Evolutionary conservation across 768 basidiomycete species (phyloP).

Genomic region (Daedalea quercina): DNA sequence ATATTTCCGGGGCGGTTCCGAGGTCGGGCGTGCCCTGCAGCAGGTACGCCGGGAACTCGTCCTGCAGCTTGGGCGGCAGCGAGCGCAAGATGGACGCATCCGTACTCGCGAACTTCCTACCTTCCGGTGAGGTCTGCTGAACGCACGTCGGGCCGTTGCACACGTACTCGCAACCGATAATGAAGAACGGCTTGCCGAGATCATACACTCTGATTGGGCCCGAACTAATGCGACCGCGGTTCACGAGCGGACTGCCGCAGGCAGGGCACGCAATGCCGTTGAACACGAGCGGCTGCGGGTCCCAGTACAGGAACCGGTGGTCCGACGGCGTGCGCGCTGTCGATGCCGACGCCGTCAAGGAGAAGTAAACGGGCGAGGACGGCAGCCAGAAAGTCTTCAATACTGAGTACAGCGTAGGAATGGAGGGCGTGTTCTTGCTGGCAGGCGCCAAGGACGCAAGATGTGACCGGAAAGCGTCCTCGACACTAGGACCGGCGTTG

Average conservation of each 20-base stretch:
- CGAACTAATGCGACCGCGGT: constrained; percentile 65
- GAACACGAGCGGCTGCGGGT: constrained; percentile 76
- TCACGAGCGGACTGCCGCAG: constrained; percentile 52
- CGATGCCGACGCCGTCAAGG: constrained; percentile 66
- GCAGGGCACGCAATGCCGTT: constrained; percentile 72
- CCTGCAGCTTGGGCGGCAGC: constrained; percentile 58
- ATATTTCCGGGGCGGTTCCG: constrained; percentile 52
- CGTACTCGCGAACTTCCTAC: constrained; percentile 64
- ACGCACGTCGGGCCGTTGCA: constrained; percentile 49
- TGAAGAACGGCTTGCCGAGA: constrained; percentile 72
- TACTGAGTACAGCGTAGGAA: constrained; percentile 69
- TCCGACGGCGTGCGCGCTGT: constrained; percentile 63
- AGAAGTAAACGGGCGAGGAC: constrained; percentile 70
- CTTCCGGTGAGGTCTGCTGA: constrained; percentile 37
- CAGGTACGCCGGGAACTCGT: constrained; percentile 68
- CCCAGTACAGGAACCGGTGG: constrained; percentile 83
- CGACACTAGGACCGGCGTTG: constrained; percentile 53
- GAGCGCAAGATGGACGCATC: constrained; percentile 67
- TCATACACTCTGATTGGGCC: constrained; percentile 79
- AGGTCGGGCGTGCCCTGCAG: constrained; percentile 49
- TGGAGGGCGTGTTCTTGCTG: constrained; percentile 38
- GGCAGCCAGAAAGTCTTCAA: constrained; percentile 84
- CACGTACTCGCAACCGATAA: constrained; percentile 79
- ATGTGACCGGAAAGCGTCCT: constrained; percentile 77
- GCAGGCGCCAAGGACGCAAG: constrained; percentile 55